Percentiles rank a stretch among this genome's conserved stretches.
These are phyloP conservation scores for Heterobasidion annosum DNA, from an alignment of 1,284 basidiomycete genomes.

Conservation along the genomic window DNA sequence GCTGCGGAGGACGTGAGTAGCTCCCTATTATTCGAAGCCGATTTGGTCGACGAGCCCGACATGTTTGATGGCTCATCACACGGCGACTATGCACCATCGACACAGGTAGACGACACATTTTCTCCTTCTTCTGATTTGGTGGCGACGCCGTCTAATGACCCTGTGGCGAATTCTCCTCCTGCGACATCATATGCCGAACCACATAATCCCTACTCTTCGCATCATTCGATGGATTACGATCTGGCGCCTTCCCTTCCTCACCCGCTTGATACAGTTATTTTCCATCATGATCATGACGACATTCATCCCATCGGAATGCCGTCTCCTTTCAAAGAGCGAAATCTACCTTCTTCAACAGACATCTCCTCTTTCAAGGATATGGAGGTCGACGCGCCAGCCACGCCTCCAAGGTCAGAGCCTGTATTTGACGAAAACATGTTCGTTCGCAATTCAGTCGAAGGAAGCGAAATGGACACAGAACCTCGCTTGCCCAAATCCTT, in stretches of 20 bases:
- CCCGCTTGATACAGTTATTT: neutral
- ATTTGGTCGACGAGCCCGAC: slow-evolving; percentile 5
- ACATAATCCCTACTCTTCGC: neutral
- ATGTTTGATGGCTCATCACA: neutral
- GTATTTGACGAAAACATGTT: neutral
- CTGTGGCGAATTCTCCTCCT: neutral
- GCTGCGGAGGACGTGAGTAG: neutral
- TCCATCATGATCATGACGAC: neutral
- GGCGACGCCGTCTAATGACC: slow-evolving; percentile 11
- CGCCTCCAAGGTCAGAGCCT: too few species aligned
- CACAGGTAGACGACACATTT: slow-evolving; percentile 6
- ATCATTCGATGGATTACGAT: neutral
- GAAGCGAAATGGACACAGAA: neutral
- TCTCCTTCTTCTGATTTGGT: slow-evolving; percentile 11
- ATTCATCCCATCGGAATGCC: neutral
- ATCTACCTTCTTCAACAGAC: neutral
- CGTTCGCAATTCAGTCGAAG: neutral
- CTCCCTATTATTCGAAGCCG: neutral
- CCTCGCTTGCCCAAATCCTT: too few species aligned
- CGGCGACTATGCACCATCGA: slow-evolving; percentile 1
- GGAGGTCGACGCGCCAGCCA: neutral
- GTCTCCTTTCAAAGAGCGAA: neutral
- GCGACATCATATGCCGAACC: neutral
- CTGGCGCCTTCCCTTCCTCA: neutral
- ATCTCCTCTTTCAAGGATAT: neutral